phyloP scores from a whole-genome alignment of 768 basidiomycete genomes.

The Tulasnella sp. region DNA sequence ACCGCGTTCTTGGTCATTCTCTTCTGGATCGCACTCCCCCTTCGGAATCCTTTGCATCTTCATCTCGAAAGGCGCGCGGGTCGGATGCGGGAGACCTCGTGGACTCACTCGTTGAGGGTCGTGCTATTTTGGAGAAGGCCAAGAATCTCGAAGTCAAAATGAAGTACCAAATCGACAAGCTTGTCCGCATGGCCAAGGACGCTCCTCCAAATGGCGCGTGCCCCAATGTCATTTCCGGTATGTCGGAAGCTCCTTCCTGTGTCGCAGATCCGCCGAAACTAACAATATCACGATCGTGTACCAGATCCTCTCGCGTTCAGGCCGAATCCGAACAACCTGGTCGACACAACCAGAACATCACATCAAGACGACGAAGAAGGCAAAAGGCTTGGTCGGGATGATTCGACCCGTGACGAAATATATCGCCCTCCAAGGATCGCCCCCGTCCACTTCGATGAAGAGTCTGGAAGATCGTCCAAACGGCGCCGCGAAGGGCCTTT shows the following conservation, averaged over 20 bases:
- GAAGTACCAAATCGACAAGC: conserved; percentile 95
- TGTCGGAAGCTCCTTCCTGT: conserved; percentile 37
- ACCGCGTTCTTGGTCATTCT: conserved; percentile 68
- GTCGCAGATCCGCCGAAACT: conserved; percentile 18
- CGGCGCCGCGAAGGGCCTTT: conserved; percentile 54
- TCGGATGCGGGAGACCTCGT: conserved; percentile 71
- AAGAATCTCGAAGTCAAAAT: conserved; percentile 83
- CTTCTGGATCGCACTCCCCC: conserved; percentile 57
- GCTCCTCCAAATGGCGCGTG: conserved; percentile 46
- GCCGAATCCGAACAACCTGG: conserved; percentile 81
- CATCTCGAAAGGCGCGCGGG: conserved; percentile 60
- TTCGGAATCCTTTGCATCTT: conserved; percentile 55
- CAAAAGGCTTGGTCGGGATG: conserved; percentile 36
- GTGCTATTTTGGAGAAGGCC: conserved; percentile 86
- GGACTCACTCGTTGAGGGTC: conserved; percentile 75
- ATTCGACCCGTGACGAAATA: conserved; percentile 52
- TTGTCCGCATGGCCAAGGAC: conserved; percentile 74
- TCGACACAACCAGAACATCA: conserved; percentile 43
- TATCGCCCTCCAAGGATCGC: conserved; percentile 89
- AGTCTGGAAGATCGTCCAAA: conserved; percentile 48
- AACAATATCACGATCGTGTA: neutral
- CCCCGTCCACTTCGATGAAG: conserved; percentile 81
- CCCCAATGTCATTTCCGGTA: conserved; percentile 63
- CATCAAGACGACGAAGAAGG: conserved; percentile 43
- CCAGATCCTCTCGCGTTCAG: conserved; percentile 90